A percentile compares a stretch with the other conserved stretches of the same genome.
Conservation (phyloP, 495 filamentous ascomycete species). For the Massariosphaeria phaeospora region DNA sequence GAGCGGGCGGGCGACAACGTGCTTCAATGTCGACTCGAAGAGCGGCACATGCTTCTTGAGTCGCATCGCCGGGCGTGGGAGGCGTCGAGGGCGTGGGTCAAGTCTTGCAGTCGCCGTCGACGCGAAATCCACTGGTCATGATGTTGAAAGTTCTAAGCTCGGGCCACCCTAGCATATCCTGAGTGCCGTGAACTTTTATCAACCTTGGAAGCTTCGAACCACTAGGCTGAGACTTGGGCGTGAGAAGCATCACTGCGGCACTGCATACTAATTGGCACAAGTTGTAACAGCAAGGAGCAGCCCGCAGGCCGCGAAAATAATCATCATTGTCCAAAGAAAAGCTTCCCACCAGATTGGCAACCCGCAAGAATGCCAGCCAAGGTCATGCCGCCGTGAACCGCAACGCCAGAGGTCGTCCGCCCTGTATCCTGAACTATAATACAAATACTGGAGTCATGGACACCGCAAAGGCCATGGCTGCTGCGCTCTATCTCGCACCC, state of each 20-base stretch:
- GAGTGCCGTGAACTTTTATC: no score
- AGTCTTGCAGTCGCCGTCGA: background rate
- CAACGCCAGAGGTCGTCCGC: constrained; percentile 1
- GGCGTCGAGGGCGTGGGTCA: background rate
- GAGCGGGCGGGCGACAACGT: constrained; percentile 3
- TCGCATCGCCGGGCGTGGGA: constrained; percentile 29
- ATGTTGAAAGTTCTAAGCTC: constrained; percentile 6
- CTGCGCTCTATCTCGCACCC: background rate
- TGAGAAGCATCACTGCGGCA: background rate
- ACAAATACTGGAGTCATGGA: background rate
- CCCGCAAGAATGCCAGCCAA: constrained; percentile 1
- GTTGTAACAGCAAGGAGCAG: background rate
- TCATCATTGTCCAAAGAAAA: constrained; percentile 6
- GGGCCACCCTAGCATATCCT: constrained; percentile 17
- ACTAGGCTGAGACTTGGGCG: background rate
- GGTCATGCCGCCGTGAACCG: constrained; percentile 1
- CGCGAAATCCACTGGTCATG: background rate
- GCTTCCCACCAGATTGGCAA: constrained; percentile 1
- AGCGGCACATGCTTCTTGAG: constrained; percentile 28
- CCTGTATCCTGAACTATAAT: constrained; percentile 6
- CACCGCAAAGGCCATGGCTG: background rate
- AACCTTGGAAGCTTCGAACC: background rate
- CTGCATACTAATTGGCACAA: background rate
- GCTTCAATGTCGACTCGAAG: constrained; percentile 29
- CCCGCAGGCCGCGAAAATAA: constrained; percentile 4